Conservation (phyloP, 2,329 filamentous ascomycete genomes). For the Fusarium sarcochroum region DNA sequence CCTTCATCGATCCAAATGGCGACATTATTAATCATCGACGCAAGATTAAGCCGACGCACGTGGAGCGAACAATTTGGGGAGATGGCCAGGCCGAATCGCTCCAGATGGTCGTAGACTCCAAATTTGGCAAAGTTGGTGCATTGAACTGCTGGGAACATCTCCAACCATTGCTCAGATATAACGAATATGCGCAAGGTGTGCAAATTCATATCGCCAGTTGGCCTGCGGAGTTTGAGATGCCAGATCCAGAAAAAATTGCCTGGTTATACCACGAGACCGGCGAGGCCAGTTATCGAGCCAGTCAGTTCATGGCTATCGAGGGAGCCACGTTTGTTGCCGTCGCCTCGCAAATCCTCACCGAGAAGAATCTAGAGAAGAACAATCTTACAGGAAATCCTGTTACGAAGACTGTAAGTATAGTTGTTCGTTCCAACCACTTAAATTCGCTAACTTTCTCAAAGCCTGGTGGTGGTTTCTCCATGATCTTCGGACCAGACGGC, state of each 20-base stretch:
- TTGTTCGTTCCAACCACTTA: rapidly evolving
- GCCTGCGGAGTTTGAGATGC: constrained; percentile 7
- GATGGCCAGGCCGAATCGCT: constrained; percentile 10
- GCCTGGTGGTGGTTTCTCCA: constrained; percentile 7
- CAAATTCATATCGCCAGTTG: constrained; percentile 2
- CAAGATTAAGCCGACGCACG: constrained; percentile 6
- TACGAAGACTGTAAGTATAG: not conserved
- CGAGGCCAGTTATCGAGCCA: not conserved
- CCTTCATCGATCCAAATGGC: constrained; percentile 1
- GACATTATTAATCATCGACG: not conserved
- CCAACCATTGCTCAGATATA: constrained; percentile 3
- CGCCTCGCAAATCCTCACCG: not conserved
- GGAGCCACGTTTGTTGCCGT: constrained; percentile 9
- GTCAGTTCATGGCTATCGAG: constrained; percentile 8
- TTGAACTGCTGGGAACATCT: constrained; percentile 13
- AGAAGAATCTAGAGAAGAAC: constrained; percentile 1
- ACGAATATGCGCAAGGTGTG: constrained; percentile 6
- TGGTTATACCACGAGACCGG: constrained; percentile 1
- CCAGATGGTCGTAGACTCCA: not conserved
- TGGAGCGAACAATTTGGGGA: constrained; percentile 5
- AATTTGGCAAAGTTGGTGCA: constrained; percentile 4
- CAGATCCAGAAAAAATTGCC: not conserved
- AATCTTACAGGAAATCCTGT: not conserved
- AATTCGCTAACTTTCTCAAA: not conserved
- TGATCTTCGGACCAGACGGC: constrained; percentile 7